Evolutionary conservation across 192 early-diverging fungal species (phyloP).

Genomic region (Diversispora epigaea): DNA sequence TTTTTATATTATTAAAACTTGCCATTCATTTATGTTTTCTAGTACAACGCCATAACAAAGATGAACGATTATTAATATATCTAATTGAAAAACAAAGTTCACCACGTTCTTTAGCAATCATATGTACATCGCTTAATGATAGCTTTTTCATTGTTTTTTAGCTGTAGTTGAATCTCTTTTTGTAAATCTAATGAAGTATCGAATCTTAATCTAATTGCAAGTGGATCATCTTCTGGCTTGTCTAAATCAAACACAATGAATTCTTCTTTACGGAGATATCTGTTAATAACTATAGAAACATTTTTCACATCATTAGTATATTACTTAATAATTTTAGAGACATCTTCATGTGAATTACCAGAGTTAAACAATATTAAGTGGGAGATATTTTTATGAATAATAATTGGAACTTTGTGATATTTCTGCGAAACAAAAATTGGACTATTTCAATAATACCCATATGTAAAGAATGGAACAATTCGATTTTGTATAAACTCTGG

Average conservation of each 20-base stretch:
- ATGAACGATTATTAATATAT: conserved; percentile 17
- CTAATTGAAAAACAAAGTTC: conserved; percentile 7
- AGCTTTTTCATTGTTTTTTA: background rate
- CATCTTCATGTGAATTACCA: no score
- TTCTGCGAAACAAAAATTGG: no score
- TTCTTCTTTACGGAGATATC: background rate
- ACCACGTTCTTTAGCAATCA: background rate
- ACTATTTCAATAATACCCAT: no score
- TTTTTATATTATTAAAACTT: background rate
- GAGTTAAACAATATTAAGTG: no score
- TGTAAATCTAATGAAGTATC: no score
- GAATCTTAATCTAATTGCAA: no score
- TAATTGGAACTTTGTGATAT: background rate
- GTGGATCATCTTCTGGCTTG: background rate
- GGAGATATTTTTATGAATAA: background rate
- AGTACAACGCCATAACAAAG: conserved; percentile 19
- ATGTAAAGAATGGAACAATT: no score
- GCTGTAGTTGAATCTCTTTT: background rate
- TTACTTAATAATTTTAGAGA: no score
- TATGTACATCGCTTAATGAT: no score
- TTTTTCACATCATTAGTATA: no score
- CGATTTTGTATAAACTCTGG: no score
- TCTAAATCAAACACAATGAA: background rate
- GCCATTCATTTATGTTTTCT: background rate
- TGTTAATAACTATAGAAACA: background rate